Evolutionary conservation across 2,329 filamentous ascomycete species (phyloP), one percentile per base, ranked within the genome.

Genomic region (Arthrobotrys megalospora): DNA sequence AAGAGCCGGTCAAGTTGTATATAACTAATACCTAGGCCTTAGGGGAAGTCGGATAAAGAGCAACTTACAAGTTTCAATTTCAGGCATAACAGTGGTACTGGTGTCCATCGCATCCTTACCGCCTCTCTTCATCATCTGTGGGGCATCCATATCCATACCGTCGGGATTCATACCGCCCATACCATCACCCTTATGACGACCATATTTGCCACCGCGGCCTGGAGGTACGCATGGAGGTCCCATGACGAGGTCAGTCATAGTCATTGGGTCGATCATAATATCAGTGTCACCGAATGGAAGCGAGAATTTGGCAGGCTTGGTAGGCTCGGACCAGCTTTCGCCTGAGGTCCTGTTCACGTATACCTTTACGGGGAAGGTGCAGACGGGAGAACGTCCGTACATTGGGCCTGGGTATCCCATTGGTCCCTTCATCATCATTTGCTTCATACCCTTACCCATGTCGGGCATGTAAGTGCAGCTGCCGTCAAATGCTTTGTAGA

Each of bases 401-500:
- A n/a, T 38, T 28, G 52, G n/a, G 11, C 34, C 14, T 45, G 3
- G 24, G 24, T 28, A 5, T 28, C 24, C 21, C 24, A 32, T 14
- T 12, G 14, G 2, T 14, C 12, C n/a, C 41, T n/a, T 45, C 41
- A n/a, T 45, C 41, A 45, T 45, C 36, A 64, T 24, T 41, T 36
- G 6, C 28, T 34, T 16, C 24, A 34, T 36, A 19, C 16, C 34
- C 21, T 8, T 45, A 19, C 3, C 12, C 16, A 32, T 55, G 21
- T 19, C 53, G 19, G 48, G 50, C 5, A n/a, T 34, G 32, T 43
- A 36, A 21, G 16, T 53, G 45, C 75, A 78, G 45, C 53, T 67
- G 8, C 75, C 75, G 12, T 68, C 67, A 34, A 68, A 78, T 8
- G 58, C 66, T 28, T 71, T 55, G 45, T 78, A 78, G 36, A 78